phyloP scores from a whole-genome alignment of 1,284 basidiomycete genomes.

The Puccinia novopanici region DNA sequence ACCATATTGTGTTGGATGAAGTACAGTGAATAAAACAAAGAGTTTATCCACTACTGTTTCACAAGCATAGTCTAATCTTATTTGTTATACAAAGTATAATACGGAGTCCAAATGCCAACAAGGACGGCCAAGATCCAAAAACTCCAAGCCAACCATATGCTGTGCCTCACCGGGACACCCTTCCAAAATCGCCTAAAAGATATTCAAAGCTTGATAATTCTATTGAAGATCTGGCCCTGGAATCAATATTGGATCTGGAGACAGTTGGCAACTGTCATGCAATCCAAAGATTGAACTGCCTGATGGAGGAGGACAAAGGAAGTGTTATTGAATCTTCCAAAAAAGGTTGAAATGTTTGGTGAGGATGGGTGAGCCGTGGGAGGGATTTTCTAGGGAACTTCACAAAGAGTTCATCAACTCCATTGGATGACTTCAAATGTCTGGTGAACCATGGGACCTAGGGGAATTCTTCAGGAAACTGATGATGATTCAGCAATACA shows the following conservation, averaged over 20 bases:
- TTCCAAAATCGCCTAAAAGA: neutral
- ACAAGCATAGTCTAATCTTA: too few species aligned
- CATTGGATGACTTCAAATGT: neutral
- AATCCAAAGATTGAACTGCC: neutral
- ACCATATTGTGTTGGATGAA: too few species aligned
- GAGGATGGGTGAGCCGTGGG: slow-evolving; percentile 8
- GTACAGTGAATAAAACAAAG: too few species aligned
- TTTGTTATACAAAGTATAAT: neutral
- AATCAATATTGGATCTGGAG: slow-evolving; percentile 3
- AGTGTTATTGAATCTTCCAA: slow-evolving; percentile 5
- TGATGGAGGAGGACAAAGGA: slow-evolving; percentile 30
- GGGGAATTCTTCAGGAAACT: slow-evolving; percentile 2
- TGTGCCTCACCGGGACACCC: slow-evolving; percentile 7
- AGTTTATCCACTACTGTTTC: too few species aligned
- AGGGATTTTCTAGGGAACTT: neutral
- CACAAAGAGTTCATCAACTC: neutral
- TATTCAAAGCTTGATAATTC: neutral
- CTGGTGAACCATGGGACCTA: neutral
- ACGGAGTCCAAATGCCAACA: neutral
- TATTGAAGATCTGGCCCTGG: slow-evolving; percentile 2
- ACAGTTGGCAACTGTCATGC: neutral
- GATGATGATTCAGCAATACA: neutral
- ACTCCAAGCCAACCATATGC: neutral
- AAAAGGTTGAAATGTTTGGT: neutral
- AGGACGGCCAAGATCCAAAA: neutral